Evolutionary conservation across 2,329 filamentous ascomycete genomes (phyloP).

Genomic region (Trichoderma gracile): DNA sequence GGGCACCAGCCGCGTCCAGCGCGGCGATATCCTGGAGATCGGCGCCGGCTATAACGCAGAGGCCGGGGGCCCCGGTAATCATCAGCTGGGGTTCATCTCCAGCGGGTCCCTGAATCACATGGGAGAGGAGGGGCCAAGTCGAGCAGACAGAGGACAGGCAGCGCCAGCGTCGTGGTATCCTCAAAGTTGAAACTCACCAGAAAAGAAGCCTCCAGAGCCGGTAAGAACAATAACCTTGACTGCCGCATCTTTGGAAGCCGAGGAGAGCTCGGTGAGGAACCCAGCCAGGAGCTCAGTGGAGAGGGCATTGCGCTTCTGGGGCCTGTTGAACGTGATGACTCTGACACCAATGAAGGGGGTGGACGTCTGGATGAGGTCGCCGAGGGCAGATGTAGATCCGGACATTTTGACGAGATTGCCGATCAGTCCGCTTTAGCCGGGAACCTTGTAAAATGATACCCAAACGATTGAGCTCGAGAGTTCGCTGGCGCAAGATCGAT

Average conservation of each 20-base stretch:
- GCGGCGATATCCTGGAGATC: constrained; percentile 41
- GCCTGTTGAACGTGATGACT: constrained; percentile 54
- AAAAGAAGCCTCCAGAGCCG: constrained; percentile 36
- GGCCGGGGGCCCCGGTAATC: constrained; percentile 7
- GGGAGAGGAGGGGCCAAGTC: constrained; percentile 33
- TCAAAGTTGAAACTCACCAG: constrained; percentile 24
- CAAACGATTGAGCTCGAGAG: neutral
- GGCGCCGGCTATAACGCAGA: constrained; percentile 36
- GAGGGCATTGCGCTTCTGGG: constrained; percentile 60
- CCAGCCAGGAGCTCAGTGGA: constrained; percentile 53
- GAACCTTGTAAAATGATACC: constrained; percentile 9
- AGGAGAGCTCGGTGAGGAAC: constrained; percentile 38
- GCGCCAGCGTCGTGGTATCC: neutral
- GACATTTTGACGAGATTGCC: constrained; percentile 26
- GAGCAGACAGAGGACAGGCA: constrained; percentile 14
- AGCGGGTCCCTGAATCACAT: constrained; percentile 10
- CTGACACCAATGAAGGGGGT: constrained; percentile 41
- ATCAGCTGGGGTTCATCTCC: constrained; percentile 22
- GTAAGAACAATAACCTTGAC: constrained; percentile 43
- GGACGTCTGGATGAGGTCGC: constrained; percentile 29
- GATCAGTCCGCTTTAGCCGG: constrained; percentile 4
- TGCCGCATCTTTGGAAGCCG: constrained; percentile 28
- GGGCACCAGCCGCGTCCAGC: constrained; percentile 38
- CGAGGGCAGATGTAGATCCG: constrained; percentile 23
- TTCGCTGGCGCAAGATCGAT: constrained; percentile 12